phyloP scores from a whole-genome alignment of 2,329 filamentous ascomycete species.

The Gnomoniopsis smithogilvyi region DNA sequence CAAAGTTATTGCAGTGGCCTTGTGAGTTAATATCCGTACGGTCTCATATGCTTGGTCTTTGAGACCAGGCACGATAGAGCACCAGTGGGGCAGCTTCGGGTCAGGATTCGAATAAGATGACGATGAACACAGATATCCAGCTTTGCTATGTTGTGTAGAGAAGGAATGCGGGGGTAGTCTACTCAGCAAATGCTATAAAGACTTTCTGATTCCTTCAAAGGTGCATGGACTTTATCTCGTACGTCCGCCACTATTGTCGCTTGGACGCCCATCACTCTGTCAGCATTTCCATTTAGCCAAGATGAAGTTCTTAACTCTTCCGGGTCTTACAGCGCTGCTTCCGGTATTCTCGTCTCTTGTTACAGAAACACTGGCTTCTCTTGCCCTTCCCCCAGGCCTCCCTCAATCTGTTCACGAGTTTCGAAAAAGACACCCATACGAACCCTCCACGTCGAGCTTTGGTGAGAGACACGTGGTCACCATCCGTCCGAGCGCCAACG shows the following conservation, averaged over 20 bases:
- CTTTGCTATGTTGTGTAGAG: too few species aligned
- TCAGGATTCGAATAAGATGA: too few species aligned
- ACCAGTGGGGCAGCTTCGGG: too few species aligned
- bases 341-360: slow-evolving; percentile 22
- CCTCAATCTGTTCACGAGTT: slow-evolving; percentile 36
- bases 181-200: too few species aligned
- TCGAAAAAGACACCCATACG: slow-evolving; percentile 35
- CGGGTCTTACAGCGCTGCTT: slow-evolving; percentile 17
- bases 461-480: slow-evolving; percentile 34
- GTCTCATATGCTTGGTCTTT: background rate
- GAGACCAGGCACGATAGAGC: too few species aligned
- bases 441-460: slow-evolving; percentile 16
- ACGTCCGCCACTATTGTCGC: background rate
- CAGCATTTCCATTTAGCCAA: background rate
- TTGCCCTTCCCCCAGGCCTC: slow-evolving; percentile 28
- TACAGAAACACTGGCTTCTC: slow-evolving; percentile 14
- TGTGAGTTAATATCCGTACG: background rate
- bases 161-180: too few species aligned
- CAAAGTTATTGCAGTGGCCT: too few species aligned
- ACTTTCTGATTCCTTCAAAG: background rate
- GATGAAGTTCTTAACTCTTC: slow-evolving; percentile 21
- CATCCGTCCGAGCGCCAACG: slow-evolving; percentile 49
- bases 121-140: too few species aligned
- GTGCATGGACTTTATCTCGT: background rate
- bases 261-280: background rate